phyloP scores from a whole-genome alignment of 768 basidiomycete genomes.

The Kwoniella sp. region DNA sequence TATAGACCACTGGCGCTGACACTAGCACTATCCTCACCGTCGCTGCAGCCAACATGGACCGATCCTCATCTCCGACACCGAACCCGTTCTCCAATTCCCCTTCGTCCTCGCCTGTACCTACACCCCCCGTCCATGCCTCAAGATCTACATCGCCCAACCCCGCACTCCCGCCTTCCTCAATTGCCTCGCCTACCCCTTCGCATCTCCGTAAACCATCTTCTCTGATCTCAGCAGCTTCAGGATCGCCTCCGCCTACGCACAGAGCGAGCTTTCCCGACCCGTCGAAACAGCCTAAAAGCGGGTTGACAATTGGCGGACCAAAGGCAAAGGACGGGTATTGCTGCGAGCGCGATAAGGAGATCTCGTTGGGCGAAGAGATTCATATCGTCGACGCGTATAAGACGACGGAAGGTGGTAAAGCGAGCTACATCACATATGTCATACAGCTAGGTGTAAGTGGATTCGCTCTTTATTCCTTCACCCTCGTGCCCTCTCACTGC shows the following conservation, averaged over 20 bases:
- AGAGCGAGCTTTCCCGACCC: constrained; percentile 51
- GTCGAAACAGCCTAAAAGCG: constrained; percentile 36
- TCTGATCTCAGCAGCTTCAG: constrained; percentile 44
- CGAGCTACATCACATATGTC: constrained; percentile 92
- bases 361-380: constrained; percentile 48
- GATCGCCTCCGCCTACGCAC: constrained; percentile 51
- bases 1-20: too few relatives aligned
- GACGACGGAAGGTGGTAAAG: constrained; percentile 81
- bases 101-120: constrained; percentile 21
- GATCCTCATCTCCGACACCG: constrained; percentile 12
- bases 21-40: background rate
- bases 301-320: constrained; percentile 39
- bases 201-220: constrained; percentile 33
- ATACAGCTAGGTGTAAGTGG: constrained; percentile 76
- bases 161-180: constrained; percentile 7
- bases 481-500: too few relatives aligned
- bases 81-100: constrained; percentile 44
- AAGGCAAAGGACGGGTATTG: constrained; percentile 51
- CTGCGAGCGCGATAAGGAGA: constrained; percentile 51
- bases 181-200: constrained; percentile 20
- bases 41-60: constrained; percentile 7
- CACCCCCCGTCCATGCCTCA: constrained; percentile 14
- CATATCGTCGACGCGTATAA: constrained; percentile 88
- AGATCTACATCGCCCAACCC: constrained; percentile 23
- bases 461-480: too few relatives aligned